phyloP scores from a whole-genome alignment of 345 rosid species.

The Kandelia obovata region DNA sequence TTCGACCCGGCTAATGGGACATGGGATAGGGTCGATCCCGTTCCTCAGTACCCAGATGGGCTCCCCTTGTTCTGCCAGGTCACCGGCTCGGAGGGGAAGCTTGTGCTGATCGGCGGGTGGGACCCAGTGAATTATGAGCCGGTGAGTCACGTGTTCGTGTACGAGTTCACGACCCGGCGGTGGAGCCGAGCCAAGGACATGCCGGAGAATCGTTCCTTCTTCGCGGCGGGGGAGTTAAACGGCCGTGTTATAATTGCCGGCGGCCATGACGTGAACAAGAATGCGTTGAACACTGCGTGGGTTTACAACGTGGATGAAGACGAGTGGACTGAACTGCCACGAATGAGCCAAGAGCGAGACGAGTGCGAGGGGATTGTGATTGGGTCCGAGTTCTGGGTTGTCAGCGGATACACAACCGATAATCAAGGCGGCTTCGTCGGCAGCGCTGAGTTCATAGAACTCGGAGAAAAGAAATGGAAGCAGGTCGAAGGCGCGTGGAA shows the following conservation, averaged over 20 bases:
- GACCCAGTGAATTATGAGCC: slow-evolving; percentile 58
- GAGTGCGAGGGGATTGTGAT: slow-evolving; percentile 64
- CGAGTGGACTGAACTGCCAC: slow-evolving; percentile 52
- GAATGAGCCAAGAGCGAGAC: slow-evolving; percentile 58
- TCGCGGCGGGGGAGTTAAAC: slow-evolving; percentile 40
- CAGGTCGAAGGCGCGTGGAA: slow-evolving; percentile 46
- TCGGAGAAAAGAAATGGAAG: slow-evolving; percentile 44
- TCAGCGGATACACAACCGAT: slow-evolving; percentile 62
- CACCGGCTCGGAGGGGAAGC: slow-evolving; percentile 51
- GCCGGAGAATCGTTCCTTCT: slow-evolving; percentile 56
- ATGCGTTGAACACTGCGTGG: slow-evolving; percentile 57
- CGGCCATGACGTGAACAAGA: slow-evolving; percentile 69
- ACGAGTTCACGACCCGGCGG: slow-evolving; percentile 40
- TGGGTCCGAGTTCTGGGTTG: slow-evolving; percentile 58
- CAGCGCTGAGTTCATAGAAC: slow-evolving; percentile 39
- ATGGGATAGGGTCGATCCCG: slow-evolving; percentile 45
- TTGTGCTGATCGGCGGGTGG: slow-evolving; percentile 70
- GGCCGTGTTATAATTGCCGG: slow-evolving; percentile 49
- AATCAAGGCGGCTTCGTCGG: slow-evolving; percentile 54
- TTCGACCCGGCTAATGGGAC: slow-evolving; percentile 38
- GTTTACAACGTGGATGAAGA: slow-evolving; percentile 48
- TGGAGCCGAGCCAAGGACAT: slow-evolving; percentile 57
- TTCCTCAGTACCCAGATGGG: slow-evolving; percentile 46
- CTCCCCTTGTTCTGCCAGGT: slow-evolving; percentile 59
- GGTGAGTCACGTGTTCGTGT: slow-evolving; percentile 46